Percentiles rank a stretch among this genome's conserved stretches.
phyloP scores from a whole-genome alignment of 2,329 filamentous ascomycete genomes.

The Claviceps lovelessii region DNA sequence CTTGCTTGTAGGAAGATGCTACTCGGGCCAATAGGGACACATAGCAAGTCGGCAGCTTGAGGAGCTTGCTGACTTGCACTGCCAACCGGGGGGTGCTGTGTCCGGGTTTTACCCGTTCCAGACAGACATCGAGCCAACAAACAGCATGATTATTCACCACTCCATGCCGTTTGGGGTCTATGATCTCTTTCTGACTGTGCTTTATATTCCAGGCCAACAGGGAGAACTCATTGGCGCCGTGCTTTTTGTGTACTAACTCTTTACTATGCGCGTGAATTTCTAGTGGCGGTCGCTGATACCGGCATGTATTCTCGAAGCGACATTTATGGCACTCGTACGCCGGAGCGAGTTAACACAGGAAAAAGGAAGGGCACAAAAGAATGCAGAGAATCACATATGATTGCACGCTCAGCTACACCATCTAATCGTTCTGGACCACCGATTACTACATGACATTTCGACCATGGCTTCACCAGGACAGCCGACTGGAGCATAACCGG shows the following conservation, averaged over 20 bases:
- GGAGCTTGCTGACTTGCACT: neutral
- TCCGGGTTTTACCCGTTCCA: slow-evolving; percentile 5
- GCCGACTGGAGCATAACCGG: neutral
- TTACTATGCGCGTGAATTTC: neutral
- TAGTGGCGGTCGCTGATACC: neutral
- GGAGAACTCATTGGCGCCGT: neutral
- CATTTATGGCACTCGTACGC: neutral
- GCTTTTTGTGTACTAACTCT: neutral
- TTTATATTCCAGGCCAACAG: neutral
- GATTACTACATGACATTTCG: neutral
- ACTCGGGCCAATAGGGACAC: neutral
- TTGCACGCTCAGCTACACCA: neutral
- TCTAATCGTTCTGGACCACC: neutral
- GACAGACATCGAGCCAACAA: neutral
- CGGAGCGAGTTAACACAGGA: neutral
- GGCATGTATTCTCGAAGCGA: neutral
- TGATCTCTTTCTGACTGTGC: neutral
- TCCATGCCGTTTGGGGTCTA: neutral
- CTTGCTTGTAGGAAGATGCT: neutral
- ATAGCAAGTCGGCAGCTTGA: neutral
- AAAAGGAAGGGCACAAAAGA: too few species aligned
- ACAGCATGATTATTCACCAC: neutral
- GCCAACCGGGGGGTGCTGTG: neutral
- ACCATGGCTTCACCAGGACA: neutral
- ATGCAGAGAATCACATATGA: neutral